Evolutionary conservation across 2,329 filamentous ascomycete species (phyloP), one percentile per base, ranked within the genome.

Genomic region (Botryotinia calthae): DNA sequence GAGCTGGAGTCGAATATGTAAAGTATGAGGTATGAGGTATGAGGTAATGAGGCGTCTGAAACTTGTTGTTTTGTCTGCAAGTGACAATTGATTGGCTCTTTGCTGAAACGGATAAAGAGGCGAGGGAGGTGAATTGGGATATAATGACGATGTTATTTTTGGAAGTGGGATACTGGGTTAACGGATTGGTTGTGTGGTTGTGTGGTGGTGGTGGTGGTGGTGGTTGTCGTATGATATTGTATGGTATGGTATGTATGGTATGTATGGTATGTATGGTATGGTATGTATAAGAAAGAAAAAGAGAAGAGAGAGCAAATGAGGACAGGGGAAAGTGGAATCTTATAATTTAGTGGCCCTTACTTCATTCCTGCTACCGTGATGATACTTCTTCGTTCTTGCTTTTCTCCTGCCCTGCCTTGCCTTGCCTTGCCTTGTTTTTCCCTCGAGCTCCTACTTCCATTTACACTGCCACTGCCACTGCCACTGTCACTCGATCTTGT

Each of bases 11-110:
- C 4, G 12, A 8, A n/a, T 25, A 1, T 16, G 37, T 40, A 22
- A 42, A 4, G 25, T 40, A 40, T 62, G 25, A 56, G 51, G 65
- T 18, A 46, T 46, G 46, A 56, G 42, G 71, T 70, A 56, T 59
- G 72, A 71, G 67, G 64, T 69, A 42, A 51, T 65, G 51, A 63
- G 48, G 65, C 59, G 73, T 65, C 59, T 59, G 28, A 20, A 46
- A n/a, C 18, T 31, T 25, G n/a, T 14, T 64, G n/a, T 8, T 31
- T 16, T 31, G n/a, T 14, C 44, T 44, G 40, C 61, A 51, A 51
- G 31, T 22, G 20, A 22, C 22, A 51, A n/a, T 66, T 37, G 44
- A 51, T 54, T 42, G 64, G 48, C 37, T 63, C 61, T 63, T 42
- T 63, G 61, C 44, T n/a, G 61, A 18, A 28, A 44, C 8, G 61